Evolutionary conservation across 2,329 filamentous ascomycete genomes (phyloP).

Genomic region (Aspergillus luchuensis): DNA sequence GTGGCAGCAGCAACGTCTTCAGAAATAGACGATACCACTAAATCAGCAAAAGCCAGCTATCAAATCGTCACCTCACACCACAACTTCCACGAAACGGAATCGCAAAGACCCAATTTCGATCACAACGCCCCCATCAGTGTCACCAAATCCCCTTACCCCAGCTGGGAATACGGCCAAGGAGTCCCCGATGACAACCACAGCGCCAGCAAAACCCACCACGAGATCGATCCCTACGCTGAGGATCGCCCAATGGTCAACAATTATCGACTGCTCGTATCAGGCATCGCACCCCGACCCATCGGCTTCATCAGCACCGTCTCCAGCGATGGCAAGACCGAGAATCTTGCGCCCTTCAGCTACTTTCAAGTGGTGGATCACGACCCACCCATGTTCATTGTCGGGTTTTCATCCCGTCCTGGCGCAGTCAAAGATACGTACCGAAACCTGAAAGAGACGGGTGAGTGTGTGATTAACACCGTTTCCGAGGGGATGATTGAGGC

Average conservation of each 20-base stretch:
- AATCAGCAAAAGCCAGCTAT: constrained; percentile 14
- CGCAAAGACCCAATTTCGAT: constrained; percentile 38
- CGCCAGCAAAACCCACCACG: constrained; percentile 43
- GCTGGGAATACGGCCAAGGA: constrained; percentile 32
- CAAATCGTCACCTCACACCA: constrained; percentile 22
- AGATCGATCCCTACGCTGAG: constrained; percentile 75
- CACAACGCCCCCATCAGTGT: constrained; percentile 28
- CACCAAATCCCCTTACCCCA: constrained; percentile 40
- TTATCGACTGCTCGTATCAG: constrained; percentile 86
- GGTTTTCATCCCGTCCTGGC: constrained; percentile 57
- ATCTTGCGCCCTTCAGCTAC: constrained; percentile 83
- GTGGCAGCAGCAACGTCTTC: not conserved
- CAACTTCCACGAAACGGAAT: constrained; percentile 36
- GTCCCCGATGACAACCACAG: constrained; percentile 19
- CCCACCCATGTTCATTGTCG: constrained; percentile 76
- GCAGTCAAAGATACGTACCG: constrained; percentile 73
- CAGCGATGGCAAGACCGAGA: constrained; percentile 61
- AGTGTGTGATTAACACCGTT: constrained; percentile 86
- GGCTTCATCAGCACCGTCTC: constrained; percentile 61
- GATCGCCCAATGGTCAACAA: constrained; percentile 70
- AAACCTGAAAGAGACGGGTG: constrained; percentile 69
- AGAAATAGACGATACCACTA: too few species aligned
- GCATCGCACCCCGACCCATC: constrained; percentile 77
- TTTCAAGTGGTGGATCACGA: constrained; percentile 80
- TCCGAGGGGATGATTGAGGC: constrained; percentile 81